These are phyloP conservation scores for Colletotrichum costaricense DNA, from an alignment of 2,329 filamentous ascomycete genomes.

Conservation along the genomic window DNA sequence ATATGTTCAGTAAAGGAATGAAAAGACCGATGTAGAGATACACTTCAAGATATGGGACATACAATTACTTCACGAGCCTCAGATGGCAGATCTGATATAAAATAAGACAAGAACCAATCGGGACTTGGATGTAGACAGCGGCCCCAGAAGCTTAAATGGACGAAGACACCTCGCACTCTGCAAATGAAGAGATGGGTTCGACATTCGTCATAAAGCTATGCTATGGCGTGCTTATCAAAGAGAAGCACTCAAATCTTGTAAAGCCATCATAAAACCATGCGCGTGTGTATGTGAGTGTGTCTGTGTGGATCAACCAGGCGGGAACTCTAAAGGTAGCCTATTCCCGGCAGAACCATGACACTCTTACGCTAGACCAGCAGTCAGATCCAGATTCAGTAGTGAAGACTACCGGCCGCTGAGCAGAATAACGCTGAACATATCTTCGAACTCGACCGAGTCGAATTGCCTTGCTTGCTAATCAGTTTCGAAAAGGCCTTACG, in stretches of 20 bases:
- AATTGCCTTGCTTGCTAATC: not conserved
- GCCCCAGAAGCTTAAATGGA: slow-evolving; percentile 27
- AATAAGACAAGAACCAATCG: slow-evolving; percentile 15
- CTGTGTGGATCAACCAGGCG: not conserved
- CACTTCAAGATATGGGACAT: not conserved
- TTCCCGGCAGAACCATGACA: not conserved
- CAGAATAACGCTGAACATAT: not conserved
- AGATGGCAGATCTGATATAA: not conserved
- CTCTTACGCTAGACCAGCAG: too few relatives aligned
- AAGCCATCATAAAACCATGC: not conserved
- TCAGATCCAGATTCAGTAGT: too few relatives aligned
- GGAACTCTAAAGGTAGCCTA: not conserved
- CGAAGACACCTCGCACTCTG: not conserved
- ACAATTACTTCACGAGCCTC: not conserved
- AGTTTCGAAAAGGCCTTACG: not conserved
- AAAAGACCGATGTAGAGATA: too few relatives aligned
- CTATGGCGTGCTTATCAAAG: slow-evolving; percentile 1
- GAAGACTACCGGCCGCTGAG: not conserved
- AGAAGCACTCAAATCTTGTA: not conserved
- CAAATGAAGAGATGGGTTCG: not conserved
- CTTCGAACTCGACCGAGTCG: not conserved
- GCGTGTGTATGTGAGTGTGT: not conserved
- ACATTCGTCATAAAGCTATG: not conserved
- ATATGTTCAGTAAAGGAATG: not conserved
- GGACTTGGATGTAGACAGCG: not conserved